A percentile compares a stretch with the other conserved stretches of the same genome.
Conservation (phyloP, 1,284 basidiomycete genomes). For the Ganoderma resinaceum region DNA sequence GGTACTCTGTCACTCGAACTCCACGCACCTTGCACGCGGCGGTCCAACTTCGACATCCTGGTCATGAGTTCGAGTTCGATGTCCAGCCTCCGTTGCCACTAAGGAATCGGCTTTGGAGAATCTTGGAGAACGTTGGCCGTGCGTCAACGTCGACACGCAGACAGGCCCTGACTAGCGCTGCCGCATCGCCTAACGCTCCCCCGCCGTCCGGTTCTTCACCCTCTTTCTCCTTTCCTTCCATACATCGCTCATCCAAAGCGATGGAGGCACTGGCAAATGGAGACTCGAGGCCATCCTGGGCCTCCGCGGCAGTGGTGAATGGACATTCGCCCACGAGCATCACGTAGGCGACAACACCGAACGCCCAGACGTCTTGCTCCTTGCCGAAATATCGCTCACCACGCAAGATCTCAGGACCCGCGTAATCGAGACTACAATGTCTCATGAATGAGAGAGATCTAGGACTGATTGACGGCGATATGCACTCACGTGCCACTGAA, state of each 20-base stretch:
- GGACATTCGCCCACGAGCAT: conserved; percentile 96
- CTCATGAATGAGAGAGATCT: conserved; percentile 20
- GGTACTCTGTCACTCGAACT: conserved; percentile 12
- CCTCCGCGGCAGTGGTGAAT: conserved; percentile 87
- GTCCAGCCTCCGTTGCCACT: conserved; percentile 73
- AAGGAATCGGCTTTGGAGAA: conserved; percentile 82
- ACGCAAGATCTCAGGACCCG: conserved; percentile 94
- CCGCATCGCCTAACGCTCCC: conserved; percentile 82
- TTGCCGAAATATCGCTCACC: conserved; percentile 96
- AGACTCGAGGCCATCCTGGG: conserved; percentile 79
- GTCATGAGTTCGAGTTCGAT: conserved; percentile 35
- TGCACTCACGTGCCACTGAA: conserved; percentile 89
- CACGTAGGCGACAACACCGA: conserved; percentile 97
- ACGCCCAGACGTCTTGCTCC: conserved; percentile 98
- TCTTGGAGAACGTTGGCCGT: conserved; percentile 84
- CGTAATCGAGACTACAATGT: conserved; percentile 85
- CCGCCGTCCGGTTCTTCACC: conserved; percentile 82
- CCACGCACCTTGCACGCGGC: conserved; percentile 35
- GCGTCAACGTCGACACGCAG: conserved; percentile 74
- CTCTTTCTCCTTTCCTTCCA: conserved; percentile 70
- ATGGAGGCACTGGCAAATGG: conserved; percentile 78
- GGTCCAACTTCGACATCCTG: conserved; percentile 12
- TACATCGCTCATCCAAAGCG: conserved; percentile 78
- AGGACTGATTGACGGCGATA: conserved; percentile 21
- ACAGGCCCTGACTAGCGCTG: conserved; percentile 81